These are phyloP conservation scores for Phaeotremella fagi DNA, from an alignment of 768 basidiomycete genomes.

Conservation along the genomic window DNA sequence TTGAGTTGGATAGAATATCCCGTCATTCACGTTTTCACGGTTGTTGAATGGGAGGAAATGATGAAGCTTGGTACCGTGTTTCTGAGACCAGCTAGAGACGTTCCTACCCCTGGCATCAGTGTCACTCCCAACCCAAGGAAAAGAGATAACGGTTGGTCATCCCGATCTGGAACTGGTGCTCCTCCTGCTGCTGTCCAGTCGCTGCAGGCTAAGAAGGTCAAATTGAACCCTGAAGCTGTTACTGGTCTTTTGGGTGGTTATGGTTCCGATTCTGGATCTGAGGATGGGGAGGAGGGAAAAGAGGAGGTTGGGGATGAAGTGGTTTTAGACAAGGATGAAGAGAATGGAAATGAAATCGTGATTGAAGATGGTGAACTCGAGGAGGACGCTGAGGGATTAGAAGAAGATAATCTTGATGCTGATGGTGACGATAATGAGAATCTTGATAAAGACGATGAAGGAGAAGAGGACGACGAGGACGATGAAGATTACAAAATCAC, in stretches of 20 bases:
- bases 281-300: conserved; percentile 56
- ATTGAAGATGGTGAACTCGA: conserved; percentile 20
- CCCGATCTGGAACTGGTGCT: too few species aligned
- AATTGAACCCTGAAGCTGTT: too few species aligned
- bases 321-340: conserved; percentile 62
- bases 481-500: not conserved
- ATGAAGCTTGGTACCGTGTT: conserved; percentile 56
- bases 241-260: conserved; percentile 39
- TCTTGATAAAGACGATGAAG: too few species aligned
- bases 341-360: conserved; percentile 56
- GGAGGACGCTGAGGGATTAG: conserved; percentile 27
- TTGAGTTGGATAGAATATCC: conserved; percentile 82
- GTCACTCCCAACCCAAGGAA: too few species aligned
- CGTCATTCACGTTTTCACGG: conserved; percentile 70
- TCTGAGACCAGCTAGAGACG: too few species aligned
- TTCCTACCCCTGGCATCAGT: too few species aligned
- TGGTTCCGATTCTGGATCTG: conserved; percentile 53
- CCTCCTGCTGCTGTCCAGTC: too few species aligned
- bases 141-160: conserved; percentile 14
- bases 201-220: too few species aligned
- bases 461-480: conserved; percentile 4
- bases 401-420: conserved; percentile 25
- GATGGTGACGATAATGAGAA: too few species aligned
- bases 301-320: conserved; percentile 56
- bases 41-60: conserved; percentile 57